These are phyloP conservation scores for Cephalotrichum gorgonifer DNA, from an alignment of 2,329 filamentous ascomycete genomes.

Conservation along the genomic window DNA sequence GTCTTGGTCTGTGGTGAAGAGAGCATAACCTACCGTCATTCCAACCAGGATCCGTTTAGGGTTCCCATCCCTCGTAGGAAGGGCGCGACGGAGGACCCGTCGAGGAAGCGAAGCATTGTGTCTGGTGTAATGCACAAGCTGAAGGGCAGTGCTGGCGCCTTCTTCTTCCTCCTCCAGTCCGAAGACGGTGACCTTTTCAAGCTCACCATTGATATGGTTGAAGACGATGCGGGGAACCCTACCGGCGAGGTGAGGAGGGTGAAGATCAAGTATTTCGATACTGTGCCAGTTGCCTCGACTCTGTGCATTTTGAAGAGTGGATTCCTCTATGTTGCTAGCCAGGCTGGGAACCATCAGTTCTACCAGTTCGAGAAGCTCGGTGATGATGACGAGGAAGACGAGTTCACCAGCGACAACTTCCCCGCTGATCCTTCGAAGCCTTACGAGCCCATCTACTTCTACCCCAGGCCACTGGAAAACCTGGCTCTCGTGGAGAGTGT, in stretches of 20 bases:
- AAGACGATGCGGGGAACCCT: constrained; percentile 66
- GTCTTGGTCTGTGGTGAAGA: constrained; percentile 92
- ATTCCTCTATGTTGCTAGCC: constrained; percentile 84
- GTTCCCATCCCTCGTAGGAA: constrained; percentile 80
- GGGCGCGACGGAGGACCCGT: constrained; percentile 84
- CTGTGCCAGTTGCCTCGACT: constrained; percentile 76
- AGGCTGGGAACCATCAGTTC: constrained; percentile 87
- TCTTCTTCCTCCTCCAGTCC: constrained; percentile 93
- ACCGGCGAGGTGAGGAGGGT: constrained; percentile 74
- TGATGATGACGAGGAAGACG: constrained; percentile 83
- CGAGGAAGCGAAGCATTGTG: constrained; percentile 77
- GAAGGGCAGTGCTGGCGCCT: constrained; percentile 69
- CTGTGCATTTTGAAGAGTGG: constrained; percentile 92
- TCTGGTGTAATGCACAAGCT: constrained; percentile 96
- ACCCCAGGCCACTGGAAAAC: constrained; percentile 69
- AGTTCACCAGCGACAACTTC: constrained; percentile 77
- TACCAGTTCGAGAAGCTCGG: constrained; percentile 97
- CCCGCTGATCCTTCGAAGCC: constrained; percentile 34
- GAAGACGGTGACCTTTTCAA: constrained; percentile 99
- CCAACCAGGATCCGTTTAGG: constrained; percentile 81
- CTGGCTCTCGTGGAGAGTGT: constrained; percentile 76
- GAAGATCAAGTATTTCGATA: constrained; percentile 97
- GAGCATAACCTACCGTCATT: constrained; percentile 93
- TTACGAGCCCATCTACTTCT: constrained; percentile 67
- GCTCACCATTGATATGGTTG: constrained; percentile 81